Percentiles rank a stretch among this genome's conserved stretches.
These are phyloP conservation scores for Ophiocordyceps australis DNA, from an alignment of 2,329 filamentous ascomycete genomes.

Conservation along the genomic window DNA sequence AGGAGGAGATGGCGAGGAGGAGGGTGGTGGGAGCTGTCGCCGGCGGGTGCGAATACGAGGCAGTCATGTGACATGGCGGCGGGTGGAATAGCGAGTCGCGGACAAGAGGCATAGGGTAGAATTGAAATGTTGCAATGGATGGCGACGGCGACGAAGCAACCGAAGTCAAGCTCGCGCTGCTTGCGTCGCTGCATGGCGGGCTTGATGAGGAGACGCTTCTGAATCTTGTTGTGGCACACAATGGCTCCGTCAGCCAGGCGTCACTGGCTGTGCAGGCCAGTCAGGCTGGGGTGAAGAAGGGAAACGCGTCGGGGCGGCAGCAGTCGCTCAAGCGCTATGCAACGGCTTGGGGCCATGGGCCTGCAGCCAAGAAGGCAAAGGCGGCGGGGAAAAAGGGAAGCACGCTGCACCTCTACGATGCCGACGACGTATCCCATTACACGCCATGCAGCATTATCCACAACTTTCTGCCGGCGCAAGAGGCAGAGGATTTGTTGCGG, in stretches of 20 bases:
- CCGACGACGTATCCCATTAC: constrained; percentile 60
- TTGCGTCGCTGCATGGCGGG: constrained; percentile 58
- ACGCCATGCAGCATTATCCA: constrained; percentile 87
- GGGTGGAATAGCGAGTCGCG: no score
- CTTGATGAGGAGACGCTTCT: constrained; percentile 50
- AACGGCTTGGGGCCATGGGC: constrained; percentile 3
- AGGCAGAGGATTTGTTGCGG: constrained; percentile 54
- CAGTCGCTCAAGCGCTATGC: constrained; percentile 41
- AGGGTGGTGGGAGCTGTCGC: no score
- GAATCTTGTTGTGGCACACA: constrained; percentile 58
- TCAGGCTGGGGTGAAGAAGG: constrained; percentile 13
- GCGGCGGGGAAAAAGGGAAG: constrained; percentile 65
- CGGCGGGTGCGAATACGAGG: no score
- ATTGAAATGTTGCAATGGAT: no score
- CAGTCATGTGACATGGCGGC: no score
- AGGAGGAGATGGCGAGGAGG: no score
- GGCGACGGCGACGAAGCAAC: constrained; percentile 54
- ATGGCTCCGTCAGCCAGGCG: constrained; percentile 57
- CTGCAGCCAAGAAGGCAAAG: constrained; percentile 30
- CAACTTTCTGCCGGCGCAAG: constrained; percentile 59
- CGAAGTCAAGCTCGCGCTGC: constrained; percentile 71
- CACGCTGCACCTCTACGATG: constrained; percentile 70
- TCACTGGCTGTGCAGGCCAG: constrained; percentile 30
- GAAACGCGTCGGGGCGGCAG: constrained; percentile 32
- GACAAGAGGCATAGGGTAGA: no score